These are phyloP conservation scores for Ambrosiella xylebori DNA, from an alignment of 2,329 filamentous ascomycete species.

Conservation along the genomic window DNA sequence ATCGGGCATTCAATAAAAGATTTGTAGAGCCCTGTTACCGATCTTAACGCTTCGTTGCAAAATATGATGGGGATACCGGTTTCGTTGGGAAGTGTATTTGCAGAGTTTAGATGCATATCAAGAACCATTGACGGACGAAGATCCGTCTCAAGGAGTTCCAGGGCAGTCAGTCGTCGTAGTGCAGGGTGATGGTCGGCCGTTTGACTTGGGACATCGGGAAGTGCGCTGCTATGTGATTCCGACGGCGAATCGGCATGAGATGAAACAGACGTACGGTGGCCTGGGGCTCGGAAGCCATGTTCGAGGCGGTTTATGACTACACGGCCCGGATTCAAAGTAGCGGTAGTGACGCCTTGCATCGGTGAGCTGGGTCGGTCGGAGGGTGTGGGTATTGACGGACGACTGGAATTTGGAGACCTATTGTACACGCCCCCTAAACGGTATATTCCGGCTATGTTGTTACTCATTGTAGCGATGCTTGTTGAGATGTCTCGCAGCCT, in stretches of 20 bases:
- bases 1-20: constrained; percentile 17
- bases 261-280: not conserved
- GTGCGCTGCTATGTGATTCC: not conserved
- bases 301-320: not conserved
- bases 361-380: not conserved
- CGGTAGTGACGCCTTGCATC: not conserved
- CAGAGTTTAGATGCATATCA: constrained; percentile 36
- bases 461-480: not conserved
- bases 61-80: constrained; percentile 48
- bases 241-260: not conserved
- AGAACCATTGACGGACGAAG: constrained; percentile 61
- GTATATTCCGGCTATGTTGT: not conserved
- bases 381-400: not conserved
- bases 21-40: constrained; percentile 34
- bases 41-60: constrained; percentile 47
- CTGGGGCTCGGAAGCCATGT: not conserved
- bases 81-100: constrained; percentile 17
- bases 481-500: too few species aligned
- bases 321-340: not conserved
- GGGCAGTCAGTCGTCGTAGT: constrained; percentile 41
- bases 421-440: not conserved
- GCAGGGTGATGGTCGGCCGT: not conserved
- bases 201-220: not conserved
- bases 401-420: not conserved
- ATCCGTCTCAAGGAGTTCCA: constrained; percentile 62